These are phyloP conservation scores for Alternaria burnsii DNA, from an alignment of 2,329 filamentous ascomycete genomes.

Conservation along the genomic window DNA sequence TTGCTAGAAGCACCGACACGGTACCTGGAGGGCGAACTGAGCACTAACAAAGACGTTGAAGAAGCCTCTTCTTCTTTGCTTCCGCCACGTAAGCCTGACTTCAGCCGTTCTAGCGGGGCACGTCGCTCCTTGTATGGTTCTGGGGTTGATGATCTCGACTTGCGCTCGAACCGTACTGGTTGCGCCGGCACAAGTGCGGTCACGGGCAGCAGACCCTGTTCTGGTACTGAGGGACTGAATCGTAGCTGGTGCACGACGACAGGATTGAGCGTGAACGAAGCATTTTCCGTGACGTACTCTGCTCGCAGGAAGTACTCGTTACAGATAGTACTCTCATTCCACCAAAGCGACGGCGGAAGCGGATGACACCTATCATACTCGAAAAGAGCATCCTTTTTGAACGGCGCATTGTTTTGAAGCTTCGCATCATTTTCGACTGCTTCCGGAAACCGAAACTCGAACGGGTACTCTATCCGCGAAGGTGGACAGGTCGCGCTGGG, in stretches of 20 bases:
- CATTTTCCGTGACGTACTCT: slow-evolving; percentile 19
- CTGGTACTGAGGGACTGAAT: slow-evolving; percentile 29
- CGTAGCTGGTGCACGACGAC: slow-evolving; percentile 28
- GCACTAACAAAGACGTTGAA: slow-evolving; percentile 25
- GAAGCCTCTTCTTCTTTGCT: slow-evolving; percentile 17
- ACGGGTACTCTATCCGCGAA: slow-evolving; percentile 28
- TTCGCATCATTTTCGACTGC: slow-evolving; percentile 20
- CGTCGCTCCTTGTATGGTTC: slow-evolving; percentile 14
- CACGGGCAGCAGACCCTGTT: slow-evolving; percentile 6
- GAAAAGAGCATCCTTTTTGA: slow-evolving; percentile 16
- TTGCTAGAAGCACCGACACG: slow-evolving; percentile 22
- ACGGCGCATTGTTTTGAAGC: slow-evolving; percentile 17
- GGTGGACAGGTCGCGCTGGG: slow-evolving; percentile 27
- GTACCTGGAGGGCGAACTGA: slow-evolving; percentile 20
- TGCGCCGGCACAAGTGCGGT: slow-evolving; percentile 9
- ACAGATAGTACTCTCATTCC: slow-evolving; percentile 23
- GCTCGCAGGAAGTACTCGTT: slow-evolving; percentile 35
- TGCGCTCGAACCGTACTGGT: slow-evolving; percentile 24
- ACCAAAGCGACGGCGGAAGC: slow-evolving; percentile 32
- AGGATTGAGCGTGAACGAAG: slow-evolving; percentile 25
- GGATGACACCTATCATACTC: slow-evolving; percentile 22
- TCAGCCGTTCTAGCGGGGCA: slow-evolving; percentile 17
- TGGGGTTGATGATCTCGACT: slow-evolving; percentile 20
- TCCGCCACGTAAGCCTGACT: slow-evolving; percentile 12
- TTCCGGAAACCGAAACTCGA: slow-evolving; percentile 36